Conservation (phyloP, 2,329 filamentous ascomycete species). For the Trichoderma aggressivum region DNA sequence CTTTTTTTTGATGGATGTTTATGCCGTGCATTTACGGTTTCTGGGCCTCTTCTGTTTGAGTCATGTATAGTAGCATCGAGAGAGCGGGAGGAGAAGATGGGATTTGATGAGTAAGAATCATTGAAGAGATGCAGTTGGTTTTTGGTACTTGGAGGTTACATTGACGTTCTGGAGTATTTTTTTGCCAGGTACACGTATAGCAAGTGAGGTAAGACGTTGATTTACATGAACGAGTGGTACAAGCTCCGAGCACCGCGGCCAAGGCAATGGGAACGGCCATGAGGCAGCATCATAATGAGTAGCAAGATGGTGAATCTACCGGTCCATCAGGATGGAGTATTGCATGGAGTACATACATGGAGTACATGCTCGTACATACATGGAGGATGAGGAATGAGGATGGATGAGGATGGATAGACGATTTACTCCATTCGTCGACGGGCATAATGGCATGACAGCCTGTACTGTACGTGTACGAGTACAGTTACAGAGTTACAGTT, state of each 20-base stretch:
- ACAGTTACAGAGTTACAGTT: no score
- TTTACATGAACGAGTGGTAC: neutral
- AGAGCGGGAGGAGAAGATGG: neutral
- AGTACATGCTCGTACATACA: no score
- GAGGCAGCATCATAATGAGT: neutral
- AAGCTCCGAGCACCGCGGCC: neutral
- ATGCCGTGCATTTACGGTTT: neutral
- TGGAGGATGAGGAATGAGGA: neutral
- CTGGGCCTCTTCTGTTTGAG: neutral
- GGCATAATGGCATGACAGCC: neutral
- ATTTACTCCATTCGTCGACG: neutral
- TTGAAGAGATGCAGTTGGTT: neutral
- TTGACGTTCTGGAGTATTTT: neutral
- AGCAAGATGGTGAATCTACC: neutral
- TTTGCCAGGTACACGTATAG: neutral
- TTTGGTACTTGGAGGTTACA: neutral
- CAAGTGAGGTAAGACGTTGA: neutral
- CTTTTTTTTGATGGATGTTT: neutral
- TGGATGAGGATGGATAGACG: neutral
- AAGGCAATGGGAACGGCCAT: neutral
- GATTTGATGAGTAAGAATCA: neutral
- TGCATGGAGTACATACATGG: neutral
- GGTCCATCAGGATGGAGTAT: neutral
- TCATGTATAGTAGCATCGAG: neutral
- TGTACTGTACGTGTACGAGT: no score